These are phyloP conservation scores for Trypanosoma rangeli DNA, from an alignment of 208 protist species.

Conservation along the genomic window DNA sequence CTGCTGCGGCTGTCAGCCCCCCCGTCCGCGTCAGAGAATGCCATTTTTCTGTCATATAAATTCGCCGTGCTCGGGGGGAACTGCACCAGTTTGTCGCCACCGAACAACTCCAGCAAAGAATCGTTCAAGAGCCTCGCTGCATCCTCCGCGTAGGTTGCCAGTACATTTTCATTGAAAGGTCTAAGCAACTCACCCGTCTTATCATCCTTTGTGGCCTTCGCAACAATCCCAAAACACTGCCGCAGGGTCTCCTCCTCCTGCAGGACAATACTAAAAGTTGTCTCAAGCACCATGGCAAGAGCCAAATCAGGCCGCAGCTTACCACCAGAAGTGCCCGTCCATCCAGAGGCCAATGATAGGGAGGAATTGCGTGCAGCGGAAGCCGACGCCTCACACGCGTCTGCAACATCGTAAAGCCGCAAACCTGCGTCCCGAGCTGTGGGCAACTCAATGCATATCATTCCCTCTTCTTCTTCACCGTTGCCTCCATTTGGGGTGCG, in stretches of 20 bases:
- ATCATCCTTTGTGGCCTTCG: conserved; percentile 14
- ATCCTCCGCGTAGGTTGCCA: conserved; percentile 3
- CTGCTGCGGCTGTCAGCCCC: conserved; percentile 24
- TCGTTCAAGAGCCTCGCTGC: conserved; percentile 46
- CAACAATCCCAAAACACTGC: conserved; percentile 64
- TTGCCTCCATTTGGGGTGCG: conserved; percentile 13
- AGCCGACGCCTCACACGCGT: neutral
- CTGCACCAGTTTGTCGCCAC: conserved; percentile 37
- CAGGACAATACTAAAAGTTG: conserved; percentile 50
- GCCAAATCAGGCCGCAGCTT: conserved; percentile 73
- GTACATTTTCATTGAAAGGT: neutral
- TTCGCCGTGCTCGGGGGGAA: neutral
- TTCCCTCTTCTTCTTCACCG: conserved; percentile 25
- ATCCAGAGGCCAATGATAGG: conserved; percentile 26
- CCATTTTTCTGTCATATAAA: neutral
- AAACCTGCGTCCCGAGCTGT: conserved; percentile 46
- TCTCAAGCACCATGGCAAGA: conserved; percentile 79
- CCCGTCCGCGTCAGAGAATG: neutral
- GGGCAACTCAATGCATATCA: conserved; percentile 57
- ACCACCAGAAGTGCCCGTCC: conserved; percentile 28
- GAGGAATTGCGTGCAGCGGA: conserved; percentile 29
- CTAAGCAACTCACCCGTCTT: neutral
- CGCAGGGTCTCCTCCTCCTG: conserved; percentile 69
- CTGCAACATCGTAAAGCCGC: conserved; percentile 26
- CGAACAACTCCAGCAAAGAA: conserved; percentile 75